phyloP scores from a whole-genome alignment of 192 early-diverging fungal genomes.

The Paraglomus occultum region DNA sequence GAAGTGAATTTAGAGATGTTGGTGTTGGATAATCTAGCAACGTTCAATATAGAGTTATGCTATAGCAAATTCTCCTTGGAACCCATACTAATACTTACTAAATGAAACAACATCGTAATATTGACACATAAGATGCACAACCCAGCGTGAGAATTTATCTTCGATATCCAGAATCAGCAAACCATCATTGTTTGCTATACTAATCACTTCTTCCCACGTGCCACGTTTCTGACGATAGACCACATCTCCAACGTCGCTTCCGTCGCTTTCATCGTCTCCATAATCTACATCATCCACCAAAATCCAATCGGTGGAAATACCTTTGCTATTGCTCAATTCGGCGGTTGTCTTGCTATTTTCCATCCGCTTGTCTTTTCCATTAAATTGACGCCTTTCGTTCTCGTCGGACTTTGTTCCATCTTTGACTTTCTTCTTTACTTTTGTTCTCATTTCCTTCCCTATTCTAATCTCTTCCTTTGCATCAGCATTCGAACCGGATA shows the following conservation, averaged over 20 bases:
- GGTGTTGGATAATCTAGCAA: neutral
- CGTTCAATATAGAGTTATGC: neutral
- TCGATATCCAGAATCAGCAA: constrained; percentile 46
- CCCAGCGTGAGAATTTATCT: constrained; percentile 50
- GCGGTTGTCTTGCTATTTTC: too few relatives aligned
- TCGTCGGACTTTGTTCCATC: too few relatives aligned
- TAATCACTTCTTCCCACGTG: constrained; percentile 3
- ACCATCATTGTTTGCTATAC: constrained; percentile 23
- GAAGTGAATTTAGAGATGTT: neutral
- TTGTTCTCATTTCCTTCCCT: neutral
- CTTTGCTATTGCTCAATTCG: constrained; percentile 10
- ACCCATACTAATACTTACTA: constrained; percentile 40
- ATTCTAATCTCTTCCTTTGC: neutral
- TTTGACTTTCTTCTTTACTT: neutral
- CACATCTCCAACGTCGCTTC: neutral
- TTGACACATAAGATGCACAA: constrained; percentile 45
- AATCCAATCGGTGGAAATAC: constrained; percentile 22
- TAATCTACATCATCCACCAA: constrained; percentile 26
- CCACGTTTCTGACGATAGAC: neutral
- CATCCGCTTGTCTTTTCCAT: too few relatives aligned
- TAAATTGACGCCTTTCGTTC: too few relatives aligned
- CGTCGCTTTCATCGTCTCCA: neutral
- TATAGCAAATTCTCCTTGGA: neutral
- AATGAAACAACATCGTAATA: constrained; percentile 49
- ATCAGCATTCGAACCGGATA: constrained; percentile 31